Base-by-base conservation (phyloP, 2,329 filamentous ascomycete genomes). In the Diaporthe destruens region DNA sequence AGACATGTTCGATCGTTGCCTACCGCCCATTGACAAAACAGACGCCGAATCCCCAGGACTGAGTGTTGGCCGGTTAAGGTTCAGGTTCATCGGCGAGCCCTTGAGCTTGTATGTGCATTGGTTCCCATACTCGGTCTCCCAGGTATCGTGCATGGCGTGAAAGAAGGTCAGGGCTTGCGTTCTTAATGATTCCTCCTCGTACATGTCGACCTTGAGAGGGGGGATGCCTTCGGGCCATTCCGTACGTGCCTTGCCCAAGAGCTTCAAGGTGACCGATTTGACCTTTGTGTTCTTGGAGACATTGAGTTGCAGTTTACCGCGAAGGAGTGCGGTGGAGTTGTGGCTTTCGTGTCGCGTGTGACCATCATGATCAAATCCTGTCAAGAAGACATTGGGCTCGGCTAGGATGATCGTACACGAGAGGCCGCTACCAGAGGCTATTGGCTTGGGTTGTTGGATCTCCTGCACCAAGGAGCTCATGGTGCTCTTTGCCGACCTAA, bases 181-280 rank as follows among this genome's bases (percentile, higher is more conserved):
- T 82, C 97, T 92, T 73, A 98, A 87, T 4, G 91, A 94, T 76
- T 96, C 93, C 75, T 94, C 93, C 79, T 98, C 95, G 77, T 90
- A 92, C 69, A 94, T 91, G 53, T 97, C 93, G 1, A 92, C 88
- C 81, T 97, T 98, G 72, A 92, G 88, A 0, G 95, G 95, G 3
- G 96, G 96, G 39, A 98, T 96, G 66, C 95, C 94, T 84, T 98
- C 96, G 20, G 96, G 96, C 96, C 96, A 99, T 79, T 98, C 95
- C 1, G 96, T 98, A 75, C 93, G 90, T 3, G 95, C 94, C 79
- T 91, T 92, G 39, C 96, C 96, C 53, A 92, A 89, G 77, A 99
- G 93, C 78, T 94, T 96, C 68, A 99, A 86, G 7, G 93, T 95
- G 32, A 99, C 89, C 5, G 94, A 92, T 85, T 98, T 98, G 76